phyloP scores from a whole-genome alignment of 495 filamentous ascomycete species.

The Xylaria sp. region DNA sequence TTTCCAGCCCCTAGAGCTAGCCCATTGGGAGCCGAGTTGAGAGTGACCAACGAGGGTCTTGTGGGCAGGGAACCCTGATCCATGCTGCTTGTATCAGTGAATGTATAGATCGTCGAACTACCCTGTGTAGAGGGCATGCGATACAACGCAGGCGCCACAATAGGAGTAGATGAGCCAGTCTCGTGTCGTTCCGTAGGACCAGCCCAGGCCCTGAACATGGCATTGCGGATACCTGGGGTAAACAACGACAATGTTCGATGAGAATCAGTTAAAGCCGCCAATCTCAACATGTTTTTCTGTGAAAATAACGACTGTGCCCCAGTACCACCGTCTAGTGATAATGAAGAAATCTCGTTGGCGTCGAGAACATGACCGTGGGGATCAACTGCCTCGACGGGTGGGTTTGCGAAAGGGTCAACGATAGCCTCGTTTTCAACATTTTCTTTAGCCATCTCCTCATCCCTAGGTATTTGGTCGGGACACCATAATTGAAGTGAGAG shows the following conservation, averaged over 20 bases:
- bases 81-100: constrained; percentile 61
- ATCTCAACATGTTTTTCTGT: constrained; percentile 82
- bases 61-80: constrained; percentile 55
- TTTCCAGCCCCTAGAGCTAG: constrained; percentile 69
- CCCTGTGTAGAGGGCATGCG: constrained; percentile 69
- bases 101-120: constrained; percentile 67
- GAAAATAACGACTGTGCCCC: constrained; percentile 87
- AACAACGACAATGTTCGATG: constrained; percentile 88
- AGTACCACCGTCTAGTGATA: constrained; percentile 76
- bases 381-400: constrained; percentile 79
- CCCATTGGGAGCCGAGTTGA: constrained; percentile 63
- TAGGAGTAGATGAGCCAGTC: constrained; percentile 59
- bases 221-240: constrained; percentile 81
- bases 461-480: constrained; percentile 76
- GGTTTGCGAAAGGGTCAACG: constrained; percentile 80
- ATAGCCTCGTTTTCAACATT: constrained; percentile 55
- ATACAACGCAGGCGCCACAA: constrained; percentile 60
- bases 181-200: constrained; percentile 77
- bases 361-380: constrained; percentile 77
- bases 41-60: constrained; percentile 53
- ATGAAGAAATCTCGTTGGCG: constrained; percentile 71
- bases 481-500: constrained; percentile 90
- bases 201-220: constrained; percentile 91
- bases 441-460: constrained; percentile 55
- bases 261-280: constrained; percentile 78